Base-by-base conservation (phyloP, 495 filamentous ascomycete genomes). In the Aspergillus homomorphus region DNA sequence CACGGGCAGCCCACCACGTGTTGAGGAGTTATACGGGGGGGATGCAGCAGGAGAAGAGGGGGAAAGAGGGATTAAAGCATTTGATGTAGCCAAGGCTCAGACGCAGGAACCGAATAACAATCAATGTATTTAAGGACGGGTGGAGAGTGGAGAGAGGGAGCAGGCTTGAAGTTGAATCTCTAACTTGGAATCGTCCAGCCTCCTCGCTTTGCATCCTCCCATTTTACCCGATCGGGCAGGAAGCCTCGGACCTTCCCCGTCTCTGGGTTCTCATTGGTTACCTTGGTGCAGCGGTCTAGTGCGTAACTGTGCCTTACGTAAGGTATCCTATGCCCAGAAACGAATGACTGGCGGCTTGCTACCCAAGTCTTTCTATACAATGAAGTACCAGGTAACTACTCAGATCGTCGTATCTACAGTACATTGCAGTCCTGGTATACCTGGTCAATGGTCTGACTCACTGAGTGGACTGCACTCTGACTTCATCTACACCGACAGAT, bases 121-220 rank as follows among this genome's bases (percentile, higher is more conserved):
- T n/a, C n/a, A n/a, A n/a, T n/a, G n/a, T n/a, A n/a, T n/a, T n/a
- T n/a, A n/a, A n/a, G n/a, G n/a, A n/a, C n/a, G 26, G 38, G 8
- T 18, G 19, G 30, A 10, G 19, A 41, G 19, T 19, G 23, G 22
- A 19, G 22, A 14, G 16, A 18, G 45, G 24, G 15, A 46, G 42
- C 51, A 20, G 20, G 33, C 45, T 50, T 44, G 53, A 18, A 46
- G 21, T 18, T 18, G n/a, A 14, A 45, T 14, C 19, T 45, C n/a
- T 33, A 12, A 48, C 15, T 53, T 43, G 18, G 26, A 57, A 48
- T 64, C 51, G 55, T 53, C 62, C 62, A 64, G 58, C 62, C 62
- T 58, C 62, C 46, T 51, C 54, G 53, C 43, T 64, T 61, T 57
- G 20, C 15, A 16, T 22, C 30, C 49, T 21, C 28, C 42, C 20